Percentiles rank a stretch among this genome's conserved stretches.
phyloP scores from a whole-genome alignment of 2,329 filamentous ascomycete species.

The Aspergillus novofumigatus region DNA sequence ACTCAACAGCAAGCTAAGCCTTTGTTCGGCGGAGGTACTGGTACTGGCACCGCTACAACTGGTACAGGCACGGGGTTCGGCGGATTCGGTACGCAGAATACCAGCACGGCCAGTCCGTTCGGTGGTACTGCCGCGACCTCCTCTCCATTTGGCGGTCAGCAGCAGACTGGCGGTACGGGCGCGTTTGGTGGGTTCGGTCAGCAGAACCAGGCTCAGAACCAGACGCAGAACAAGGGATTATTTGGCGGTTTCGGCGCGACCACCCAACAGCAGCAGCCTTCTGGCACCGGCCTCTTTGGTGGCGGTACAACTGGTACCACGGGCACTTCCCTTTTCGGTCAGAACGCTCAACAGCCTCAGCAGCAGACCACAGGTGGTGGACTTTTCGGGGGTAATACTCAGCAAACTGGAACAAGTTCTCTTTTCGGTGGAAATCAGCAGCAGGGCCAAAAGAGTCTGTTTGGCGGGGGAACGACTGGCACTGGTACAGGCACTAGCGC shows the following conservation, averaged over 20 bases:
- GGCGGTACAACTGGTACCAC: slow-evolving; percentile 14
- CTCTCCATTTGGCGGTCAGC: slow-evolving; percentile 42
- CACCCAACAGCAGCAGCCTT: slow-evolving; percentile 40
- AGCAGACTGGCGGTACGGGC: slow-evolving; percentile 30
- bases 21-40: slow-evolving; percentile 29
- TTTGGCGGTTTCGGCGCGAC: slow-evolving; percentile 40
- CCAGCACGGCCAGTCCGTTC: slow-evolving; percentile 37
- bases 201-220: slow-evolving; percentile 33
- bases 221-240: slow-evolving; percentile 36
- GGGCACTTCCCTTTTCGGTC: slow-evolving; percentile 34
- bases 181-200: slow-evolving; percentile 44
- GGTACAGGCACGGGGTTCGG: slow-evolving; percentile 32
- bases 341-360: slow-evolving; percentile 35
- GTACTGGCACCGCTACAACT: slow-evolving; percentile 18
- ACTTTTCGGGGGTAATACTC: slow-evolving; percentile 40
- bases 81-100: slow-evolving; percentile 36
- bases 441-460: slow-evolving; percentile 33
- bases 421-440: slow-evolving; percentile 35
- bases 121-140: slow-evolving; percentile 37
- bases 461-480: slow-evolving; percentile 40
- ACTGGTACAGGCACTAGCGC: slow-evolving; percentile 22
- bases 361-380: slow-evolving; percentile 33
- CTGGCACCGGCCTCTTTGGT: slow-evolving; percentile 43
- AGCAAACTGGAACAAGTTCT: slow-evolving; percentile 29
- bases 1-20: slow-evolving; percentile 31